Evolutionary conservation across 768 basidiomycete genomes (phyloP).

Genomic region (Trametes punicea): DNA sequence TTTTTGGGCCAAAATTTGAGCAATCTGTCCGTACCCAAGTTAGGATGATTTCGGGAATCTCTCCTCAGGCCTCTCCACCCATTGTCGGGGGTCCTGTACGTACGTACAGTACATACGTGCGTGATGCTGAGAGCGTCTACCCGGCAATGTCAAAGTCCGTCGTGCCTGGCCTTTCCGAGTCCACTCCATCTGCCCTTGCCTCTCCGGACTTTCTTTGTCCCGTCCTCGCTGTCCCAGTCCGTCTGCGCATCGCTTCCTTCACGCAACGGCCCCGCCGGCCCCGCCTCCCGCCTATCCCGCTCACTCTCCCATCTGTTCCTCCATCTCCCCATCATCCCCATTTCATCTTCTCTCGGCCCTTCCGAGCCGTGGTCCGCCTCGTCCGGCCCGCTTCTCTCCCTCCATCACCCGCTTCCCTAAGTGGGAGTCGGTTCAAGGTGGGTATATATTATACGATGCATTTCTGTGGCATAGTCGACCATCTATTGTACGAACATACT

Average conservation of each 20-base stretch:
- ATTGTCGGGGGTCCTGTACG: no score
- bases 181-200: no score
- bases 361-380: background rate
- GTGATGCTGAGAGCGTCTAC: no score
- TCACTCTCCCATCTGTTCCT: background rate
- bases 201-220: background rate
- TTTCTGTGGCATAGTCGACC: background rate
- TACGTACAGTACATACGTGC: no score
- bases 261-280: background rate
- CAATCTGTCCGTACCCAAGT: no score
- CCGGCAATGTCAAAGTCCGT: no score
- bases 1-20: no score
- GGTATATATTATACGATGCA: background rate
- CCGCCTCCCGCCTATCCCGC: background rate
- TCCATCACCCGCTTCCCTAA: background rate
- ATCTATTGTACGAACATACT: conserved; percentile 9
- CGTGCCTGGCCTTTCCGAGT: no score
- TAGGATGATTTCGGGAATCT: no score
- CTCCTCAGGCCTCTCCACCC: no score
- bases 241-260: background rate
- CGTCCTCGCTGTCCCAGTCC: background rate
- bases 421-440: background rate
- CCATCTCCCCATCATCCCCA: background rate
- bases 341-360: background rate
- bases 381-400: no score